Base-by-base conservation (phyloP, 768 basidiomycete genomes). In the Cantharellus anzutake region DNA sequence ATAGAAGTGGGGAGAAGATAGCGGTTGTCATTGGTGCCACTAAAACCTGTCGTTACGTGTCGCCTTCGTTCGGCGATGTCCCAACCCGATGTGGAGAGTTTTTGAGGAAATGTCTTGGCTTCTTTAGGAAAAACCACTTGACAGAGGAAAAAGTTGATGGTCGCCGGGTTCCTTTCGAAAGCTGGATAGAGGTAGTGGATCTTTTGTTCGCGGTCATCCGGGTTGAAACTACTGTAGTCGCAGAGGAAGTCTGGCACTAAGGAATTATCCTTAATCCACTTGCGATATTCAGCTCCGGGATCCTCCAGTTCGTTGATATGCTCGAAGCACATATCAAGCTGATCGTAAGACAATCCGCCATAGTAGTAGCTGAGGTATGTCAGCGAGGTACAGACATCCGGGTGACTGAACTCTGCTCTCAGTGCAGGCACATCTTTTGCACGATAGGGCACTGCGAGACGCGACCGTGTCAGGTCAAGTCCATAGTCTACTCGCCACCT, bases 401-500 rank as follows among this genome's bases (percentile, higher is more conserved):
- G 57, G 35, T 58, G 57, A 7, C 57, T 34, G 35, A 58, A 58
- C 7, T 58, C 57, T 5, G 57, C 57, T 11, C 57, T 29, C 5
- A 48, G 41, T 5, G 11, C n/a, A 11, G 57, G 57, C n/a, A 58
- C 39, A 67, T 4, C 76, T 74, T 34, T 70, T 70, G 4, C 56
- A 35, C 62, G 77, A 59, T 76, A 79, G 0, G 78, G 78, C 0
- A 79, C 76, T 0, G 78, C 76, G 0, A 79, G 70, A 62, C 74
- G 66, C 1, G 76, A 72, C 2, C 78, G 71, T 3, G 51, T 61
- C 2, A 64, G 64, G 53, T 75, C 73, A 3, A 77, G 71, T 2
- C 78, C 78, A 61, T 76, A 80, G 51, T 79, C 74, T 0, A 79
- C 78, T 40, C 77, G 65, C 76, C 76, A 79, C 5, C 76, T 71